Percentiles rank a stretch among this genome's conserved stretches.
These are phyloP conservation scores for Salvia hispanica DNA, from an alignment of 257 asterid species.

Conservation along the genomic window DNA sequence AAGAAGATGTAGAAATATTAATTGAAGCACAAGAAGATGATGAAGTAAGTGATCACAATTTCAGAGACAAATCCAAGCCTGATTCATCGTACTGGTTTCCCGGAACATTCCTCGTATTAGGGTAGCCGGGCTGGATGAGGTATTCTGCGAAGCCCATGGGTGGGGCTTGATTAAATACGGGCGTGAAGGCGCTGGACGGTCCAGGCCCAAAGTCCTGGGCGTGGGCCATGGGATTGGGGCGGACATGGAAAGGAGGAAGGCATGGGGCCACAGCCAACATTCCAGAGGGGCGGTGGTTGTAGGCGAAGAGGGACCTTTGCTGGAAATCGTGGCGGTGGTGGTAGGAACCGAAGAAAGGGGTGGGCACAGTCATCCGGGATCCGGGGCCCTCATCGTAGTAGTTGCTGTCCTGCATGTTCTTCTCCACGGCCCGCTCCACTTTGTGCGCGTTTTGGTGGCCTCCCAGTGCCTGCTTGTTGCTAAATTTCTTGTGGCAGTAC, in stretches of 20 bases:
- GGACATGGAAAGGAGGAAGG: neutral
- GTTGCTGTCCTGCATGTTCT: neutral
- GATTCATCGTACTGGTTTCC: conserved; percentile 14
- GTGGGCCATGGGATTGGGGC: neutral
- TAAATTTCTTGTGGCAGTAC: conserved; percentile 20
- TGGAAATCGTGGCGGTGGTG: neutral
- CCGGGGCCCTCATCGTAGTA: neutral
- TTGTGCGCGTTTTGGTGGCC: conserved; percentile 34
- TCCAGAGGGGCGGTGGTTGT: neutral
- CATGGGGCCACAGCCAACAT: neutral
- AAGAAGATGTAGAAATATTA: neutral
- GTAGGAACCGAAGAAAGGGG: neutral
- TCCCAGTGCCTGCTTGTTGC: conserved; percentile 24
- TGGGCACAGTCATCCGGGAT: neutral
- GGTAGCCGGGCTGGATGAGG: too few species aligned
- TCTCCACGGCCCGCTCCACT: conserved; percentile 17
- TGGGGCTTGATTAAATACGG: neutral
- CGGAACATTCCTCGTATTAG: conserved; percentile 2
- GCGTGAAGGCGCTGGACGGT: neutral
- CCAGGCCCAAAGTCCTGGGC: neutral
- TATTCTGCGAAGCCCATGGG: neutral
- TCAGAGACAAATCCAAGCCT: conserved; percentile 35
- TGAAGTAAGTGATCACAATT: neutral
- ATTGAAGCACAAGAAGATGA: neutral
- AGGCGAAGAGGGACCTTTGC: neutral